Base-by-base conservation (phyloP, 169 alveolate species). In the Plasmodium cynomolgi region DNA sequence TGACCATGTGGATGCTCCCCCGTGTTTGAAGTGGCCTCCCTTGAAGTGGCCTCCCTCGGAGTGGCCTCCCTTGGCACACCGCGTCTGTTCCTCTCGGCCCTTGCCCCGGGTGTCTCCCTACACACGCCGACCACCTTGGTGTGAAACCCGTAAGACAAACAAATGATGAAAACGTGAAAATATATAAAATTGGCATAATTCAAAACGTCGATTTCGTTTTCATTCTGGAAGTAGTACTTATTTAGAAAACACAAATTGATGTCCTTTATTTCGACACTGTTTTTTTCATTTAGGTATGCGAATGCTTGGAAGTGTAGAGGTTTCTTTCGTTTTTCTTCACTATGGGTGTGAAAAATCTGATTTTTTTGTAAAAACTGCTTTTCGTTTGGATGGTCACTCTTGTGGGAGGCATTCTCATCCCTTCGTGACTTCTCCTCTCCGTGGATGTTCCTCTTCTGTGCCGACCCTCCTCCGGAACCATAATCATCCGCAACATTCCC, bases 61-160 rank as follows among this genome's bases (percentile, higher is more conserved):
- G n/a, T n/a, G n/a, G n/a, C n/a, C n/a, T 44, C 58, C 17, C 58
- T 44, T 47, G 33, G 13, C 15, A 29, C n/a, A 13, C 62, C 23
- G 0, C 23, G 62, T 3, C 8, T 50, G 71, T 11, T 37, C 72
- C 44, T 33, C 26, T 17, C 54, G 3, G 56, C 92, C 31, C 72
- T 54, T 9, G 1, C 79, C 15, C 54, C 54, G 17, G 54, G n/a
- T 8, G 54, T 80, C 44, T 81, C 54, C 83, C 84, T 81, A 23
- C 92, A 91, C n/a, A 91, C 95, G 0, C 95, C 95, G n/a, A 91
- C 23, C 17, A 91, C 56, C 56, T 81, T 91, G 11, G 95, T 91
- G 9, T 81, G 92, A 39, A n/a, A 81, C 1, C 92, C 95, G 26
- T 91, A 91, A 1, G 92, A 41, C 20, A 91, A 1, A 47, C 95